Evolutionary conservation across 2,329 filamentous ascomycete genomes (phyloP), one percentile per base, ranked within the genome.

Genomic region (Trichoderma simmonsii): DNA sequence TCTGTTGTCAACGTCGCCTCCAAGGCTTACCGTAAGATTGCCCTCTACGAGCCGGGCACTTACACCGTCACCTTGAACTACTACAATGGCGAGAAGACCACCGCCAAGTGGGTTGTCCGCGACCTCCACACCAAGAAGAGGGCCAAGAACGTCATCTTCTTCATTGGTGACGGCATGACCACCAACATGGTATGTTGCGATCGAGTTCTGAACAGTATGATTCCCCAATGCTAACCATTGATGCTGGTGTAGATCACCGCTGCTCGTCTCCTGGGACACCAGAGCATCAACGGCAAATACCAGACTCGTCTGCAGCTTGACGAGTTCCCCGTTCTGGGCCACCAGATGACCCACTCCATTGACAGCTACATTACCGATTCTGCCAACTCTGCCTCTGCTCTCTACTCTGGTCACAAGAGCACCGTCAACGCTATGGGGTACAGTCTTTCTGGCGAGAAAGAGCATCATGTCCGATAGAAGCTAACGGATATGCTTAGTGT

Each of bases 261-360:
- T 56, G 93, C 93, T 69, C 91, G 93, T 75, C 85, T 96, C 71
- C 90, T 97, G 70, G 93, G 87, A 21, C 93, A 97, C 85, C 92
- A 93, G 85, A 91, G 87, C 75, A 87, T 95, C 85, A 96, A 97
- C 78, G 93, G 93, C 76, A 93, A 92, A 80, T 97, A 95, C 81
- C 90, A 93, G 84, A 89, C 87, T 71, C 87, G 86, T 71, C 87
- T 97, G 86, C 86, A 89, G 78, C 86, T 97, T 85, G 93, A 97
- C 83, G 87, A 94, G 78, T 96, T 96, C 82, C 93, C 93, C 3
- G 88, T 95, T n/a, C 79, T 95, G 12, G 93, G 93, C 24, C 93
- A 97, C 80, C 93, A 95, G 82, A 95, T 96, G 91, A 95, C 93
- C 12, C 93, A 95, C 82, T 95, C 92, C 1, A 89, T 96, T 78